A percentile compares a stretch with the other conserved stretches of the same genome.
Conservation (phyloP, 306 rosid genomes). For the Quercus glauca region DNA sequence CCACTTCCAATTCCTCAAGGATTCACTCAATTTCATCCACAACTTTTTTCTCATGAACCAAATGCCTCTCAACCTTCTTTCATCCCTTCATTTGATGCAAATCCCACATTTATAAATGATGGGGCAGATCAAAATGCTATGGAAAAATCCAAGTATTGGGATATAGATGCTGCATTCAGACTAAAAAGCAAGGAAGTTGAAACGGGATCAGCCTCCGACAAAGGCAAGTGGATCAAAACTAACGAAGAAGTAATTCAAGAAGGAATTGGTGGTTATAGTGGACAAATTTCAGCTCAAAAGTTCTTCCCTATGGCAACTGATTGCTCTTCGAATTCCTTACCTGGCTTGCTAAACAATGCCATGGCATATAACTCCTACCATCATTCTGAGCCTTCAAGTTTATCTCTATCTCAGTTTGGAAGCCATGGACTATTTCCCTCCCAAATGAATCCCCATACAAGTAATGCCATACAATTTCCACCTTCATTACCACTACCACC, state of each 20-base stretch:
- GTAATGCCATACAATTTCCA: conserved; percentile 28
- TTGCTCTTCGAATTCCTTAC: conserved; percentile 35
- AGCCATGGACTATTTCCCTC: conserved; percentile 50
- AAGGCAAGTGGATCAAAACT: conserved; percentile 53
- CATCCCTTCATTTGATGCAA: conserved; percentile 37
- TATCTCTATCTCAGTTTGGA: conserved; percentile 66
- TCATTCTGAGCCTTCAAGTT: conserved; percentile 41
- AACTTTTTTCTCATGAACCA: conserved; percentile 31
- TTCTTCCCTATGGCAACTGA: conserved; percentile 38
- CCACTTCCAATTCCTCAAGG: conserved; percentile 71
- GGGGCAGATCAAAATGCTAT: conserved; percentile 20
- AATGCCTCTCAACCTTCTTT: conserved; percentile 28
- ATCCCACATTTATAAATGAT: conserved; percentile 15
- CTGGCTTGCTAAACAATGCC: conserved; percentile 40
- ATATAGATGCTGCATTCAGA: conserved; percentile 7
- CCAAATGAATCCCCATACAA: conserved; percentile 32
- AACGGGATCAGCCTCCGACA: conserved; percentile 10
- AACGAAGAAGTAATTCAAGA: conserved; percentile 19
- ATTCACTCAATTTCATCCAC: conserved; percentile 55
- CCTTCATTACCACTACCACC: conserved; percentile 28
- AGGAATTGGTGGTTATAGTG: conserved; percentile 14
- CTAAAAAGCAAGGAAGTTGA: conserved; percentile 28
- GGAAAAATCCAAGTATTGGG: conserved; percentile 29
- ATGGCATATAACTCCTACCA: conserved; percentile 32
- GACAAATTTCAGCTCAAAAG: conserved; percentile 47